Conservation (phyloP, 768 basidiomycete species). For the Pseudohyphozyma bogoriensis region DNA sequence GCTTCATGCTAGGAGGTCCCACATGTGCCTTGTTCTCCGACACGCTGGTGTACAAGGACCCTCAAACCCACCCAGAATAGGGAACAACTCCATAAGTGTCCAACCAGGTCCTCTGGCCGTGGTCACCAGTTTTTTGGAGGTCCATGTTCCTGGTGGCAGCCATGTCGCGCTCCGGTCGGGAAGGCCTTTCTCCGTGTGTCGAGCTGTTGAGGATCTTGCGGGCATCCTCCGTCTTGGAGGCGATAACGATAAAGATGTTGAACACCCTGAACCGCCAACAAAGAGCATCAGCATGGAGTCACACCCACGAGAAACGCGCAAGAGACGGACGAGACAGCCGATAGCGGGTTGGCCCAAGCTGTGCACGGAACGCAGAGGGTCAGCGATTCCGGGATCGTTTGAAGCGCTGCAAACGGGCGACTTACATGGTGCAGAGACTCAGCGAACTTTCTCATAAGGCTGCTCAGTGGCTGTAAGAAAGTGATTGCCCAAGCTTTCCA, state of each 20-base stretch:
- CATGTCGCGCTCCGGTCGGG: too few species aligned
- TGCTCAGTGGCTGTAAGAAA: too few species aligned
- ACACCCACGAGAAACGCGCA: not conserved
- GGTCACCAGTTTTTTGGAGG: too few species aligned
- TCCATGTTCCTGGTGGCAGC: too few species aligned
- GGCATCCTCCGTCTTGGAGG: slow-evolving; percentile 80
- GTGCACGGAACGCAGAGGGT: slow-evolving; percentile 30
- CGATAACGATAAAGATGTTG: slow-evolving; percentile 56
- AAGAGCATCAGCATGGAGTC: not conserved
- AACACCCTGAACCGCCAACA: slow-evolving; percentile 50
- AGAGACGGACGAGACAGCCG: slow-evolving; percentile 54
- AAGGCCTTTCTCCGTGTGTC: slow-evolving; percentile 74
- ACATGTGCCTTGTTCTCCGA: too few species aligned
- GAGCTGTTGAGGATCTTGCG: slow-evolving; percentile 97
- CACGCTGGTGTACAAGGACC: too few species aligned
- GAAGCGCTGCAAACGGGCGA: not conserved
- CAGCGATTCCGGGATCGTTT: not conserved
- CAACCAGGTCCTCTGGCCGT: too few species aligned
- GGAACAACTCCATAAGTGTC: too few species aligned
- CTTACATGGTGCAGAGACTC: slow-evolving; percentile 61
- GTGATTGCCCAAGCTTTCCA: too few species aligned
- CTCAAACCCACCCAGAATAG: too few species aligned
- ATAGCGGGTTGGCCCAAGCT: slow-evolving; percentile 84
- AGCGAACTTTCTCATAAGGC: slow-evolving; percentile 89
- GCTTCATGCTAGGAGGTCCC: too few species aligned